phyloP scores from a whole-genome alignment of 306 rosid genomes.

The Malus asiatica region DNA sequence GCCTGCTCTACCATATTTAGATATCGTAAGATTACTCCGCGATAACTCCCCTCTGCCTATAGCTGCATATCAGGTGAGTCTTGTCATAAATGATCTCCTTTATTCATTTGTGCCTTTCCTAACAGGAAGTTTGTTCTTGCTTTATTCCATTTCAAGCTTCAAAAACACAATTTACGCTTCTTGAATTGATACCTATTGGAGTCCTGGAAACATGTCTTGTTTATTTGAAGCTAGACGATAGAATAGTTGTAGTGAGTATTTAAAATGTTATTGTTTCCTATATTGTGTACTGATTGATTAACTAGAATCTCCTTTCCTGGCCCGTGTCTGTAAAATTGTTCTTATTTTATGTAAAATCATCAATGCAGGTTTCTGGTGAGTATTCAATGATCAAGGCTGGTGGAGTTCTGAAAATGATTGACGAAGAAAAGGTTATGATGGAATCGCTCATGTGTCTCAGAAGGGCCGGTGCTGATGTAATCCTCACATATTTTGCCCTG shows the following conservation, averaged over 20 bases:
- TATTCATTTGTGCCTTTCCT: not conserved
- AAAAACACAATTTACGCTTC: not conserved
- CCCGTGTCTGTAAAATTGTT: not conserved
- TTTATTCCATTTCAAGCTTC: not conserved
- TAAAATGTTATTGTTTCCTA: not conserved
- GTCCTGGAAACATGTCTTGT: not conserved
- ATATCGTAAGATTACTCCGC: conserved; percentile 76
- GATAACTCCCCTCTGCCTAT: conserved; percentile 79
- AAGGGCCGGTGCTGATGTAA: conserved; percentile 88
- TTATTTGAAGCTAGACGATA: not conserved
- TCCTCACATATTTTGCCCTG: conserved; percentile 84
- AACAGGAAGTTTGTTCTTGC: not conserved
- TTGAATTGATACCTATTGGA: not conserved
- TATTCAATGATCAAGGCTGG: conserved; percentile 94
- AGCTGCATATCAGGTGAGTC: conserved; percentile 90
- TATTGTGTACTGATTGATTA: not conserved
- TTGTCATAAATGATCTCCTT: not conserved
- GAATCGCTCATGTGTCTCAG: conserved; percentile 88
- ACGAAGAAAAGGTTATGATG: conserved; percentile 89
- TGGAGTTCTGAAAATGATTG: conserved; percentile 79
- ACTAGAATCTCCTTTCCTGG: not conserved
- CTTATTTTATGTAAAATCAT: not conserved
- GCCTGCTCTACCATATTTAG: conserved; percentile 94
- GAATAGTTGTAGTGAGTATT: not conserved
- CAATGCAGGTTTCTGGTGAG: conserved; percentile 85